These are phyloP conservation scores for Geosmithia flava DNA, from an alignment of 2,329 filamentous ascomycete genomes.

Conservation along the genomic window DNA sequence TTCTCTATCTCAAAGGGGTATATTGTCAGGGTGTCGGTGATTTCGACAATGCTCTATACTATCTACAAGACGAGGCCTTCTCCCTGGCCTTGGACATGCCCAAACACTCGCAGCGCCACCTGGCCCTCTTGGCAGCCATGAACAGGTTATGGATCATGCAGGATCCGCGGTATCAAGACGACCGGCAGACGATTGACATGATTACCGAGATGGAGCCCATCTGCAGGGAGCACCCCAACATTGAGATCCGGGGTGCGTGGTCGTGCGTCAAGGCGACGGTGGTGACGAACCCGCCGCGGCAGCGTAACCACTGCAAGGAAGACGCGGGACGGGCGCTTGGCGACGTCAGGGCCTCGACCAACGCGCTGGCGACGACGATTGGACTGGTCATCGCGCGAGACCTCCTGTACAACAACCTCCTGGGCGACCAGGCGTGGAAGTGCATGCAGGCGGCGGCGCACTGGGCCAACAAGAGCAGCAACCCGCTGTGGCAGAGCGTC, in stretches of 20 bases:
- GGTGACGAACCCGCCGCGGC: slow-evolving; percentile 44
- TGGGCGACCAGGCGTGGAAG: slow-evolving; percentile 70
- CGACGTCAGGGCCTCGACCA: slow-evolving; percentile 55
- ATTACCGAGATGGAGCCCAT: slow-evolving; percentile 55
- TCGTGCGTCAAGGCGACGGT: slow-evolving; percentile 62
- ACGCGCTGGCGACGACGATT: slow-evolving; percentile 72
- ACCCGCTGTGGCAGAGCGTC: slow-evolving; percentile 68
- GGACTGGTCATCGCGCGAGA: slow-evolving; percentile 76
- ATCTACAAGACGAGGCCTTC: slow-evolving; percentile 46
- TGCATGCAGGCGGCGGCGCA: slow-evolving; percentile 57
- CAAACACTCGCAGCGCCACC: slow-evolving; percentile 46
- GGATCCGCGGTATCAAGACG: slow-evolving; percentile 42
- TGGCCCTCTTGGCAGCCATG: slow-evolving; percentile 52
- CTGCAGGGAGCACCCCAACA: slow-evolving; percentile 57
- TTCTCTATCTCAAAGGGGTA: slow-evolving; percentile 59
- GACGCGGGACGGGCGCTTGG: slow-evolving; percentile 63
- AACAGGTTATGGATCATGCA: slow-evolving; percentile 65
- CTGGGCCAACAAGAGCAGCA: slow-evolving; percentile 58
- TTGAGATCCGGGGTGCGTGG: slow-evolving; percentile 67
- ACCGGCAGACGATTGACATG: slow-evolving; percentile 45
- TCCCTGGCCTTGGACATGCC: slow-evolving; percentile 23
- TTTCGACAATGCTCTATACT: slow-evolving; percentile 51
- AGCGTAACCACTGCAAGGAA: slow-evolving; percentile 67
- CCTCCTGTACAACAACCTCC: slow-evolving; percentile 69
- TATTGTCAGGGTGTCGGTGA: slow-evolving; percentile 69